These are phyloP conservation scores for Globisporangium iwayamae DNA, from an alignment of 352 stramenopile genomes.

Conservation along the genomic window DNA sequence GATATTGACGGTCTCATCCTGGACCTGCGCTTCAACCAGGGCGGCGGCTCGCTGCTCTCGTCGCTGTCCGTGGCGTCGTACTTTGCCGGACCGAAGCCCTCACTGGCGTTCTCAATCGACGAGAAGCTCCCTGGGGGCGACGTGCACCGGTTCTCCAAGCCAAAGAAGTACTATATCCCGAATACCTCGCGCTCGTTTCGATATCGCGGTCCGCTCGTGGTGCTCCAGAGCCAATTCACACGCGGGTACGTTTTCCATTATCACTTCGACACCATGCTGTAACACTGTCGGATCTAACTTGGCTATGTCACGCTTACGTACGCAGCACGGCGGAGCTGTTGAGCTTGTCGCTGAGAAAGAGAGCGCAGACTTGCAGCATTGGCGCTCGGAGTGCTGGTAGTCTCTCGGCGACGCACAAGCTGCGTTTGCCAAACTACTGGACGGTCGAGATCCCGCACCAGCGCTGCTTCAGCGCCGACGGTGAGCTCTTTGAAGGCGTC, in stretches of 20 bases:
- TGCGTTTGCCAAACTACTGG: conserved; percentile 83
- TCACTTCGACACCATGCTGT: neutral
- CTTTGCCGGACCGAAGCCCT: conserved; percentile 47
- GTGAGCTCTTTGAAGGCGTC: conserved; percentile 52
- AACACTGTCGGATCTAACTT: conserved; percentile 2
- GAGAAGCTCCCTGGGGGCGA: conserved; percentile 45
- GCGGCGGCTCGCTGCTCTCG: conserved; percentile 59
- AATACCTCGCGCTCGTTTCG: conserved; percentile 47
- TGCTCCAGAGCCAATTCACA: conserved; percentile 78
- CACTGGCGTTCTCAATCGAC: conserved; percentile 63
- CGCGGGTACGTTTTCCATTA: conserved; percentile 40
- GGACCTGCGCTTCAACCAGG: conserved; percentile 73
- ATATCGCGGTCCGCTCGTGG: conserved; percentile 62
- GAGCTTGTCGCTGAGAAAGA: conserved; percentile 61
- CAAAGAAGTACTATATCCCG: conserved; percentile 61
- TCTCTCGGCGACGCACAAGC: conserved; percentile 53
- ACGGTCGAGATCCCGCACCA: conserved; percentile 75
- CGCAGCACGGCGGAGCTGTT: conserved; percentile 67
- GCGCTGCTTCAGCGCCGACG: conserved; percentile 62
- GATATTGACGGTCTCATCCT: conserved; percentile 69
- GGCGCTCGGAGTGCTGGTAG: conserved; percentile 54
- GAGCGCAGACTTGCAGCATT: conserved; percentile 56
- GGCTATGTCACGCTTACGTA: conserved; percentile 7
- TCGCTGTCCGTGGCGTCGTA: conserved; percentile 70
- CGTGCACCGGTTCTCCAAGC: conserved; percentile 41